Evolutionary conservation across 805 yeast genomes (phyloP).

Genomic region (Priceomyces fermenticarens): DNA sequence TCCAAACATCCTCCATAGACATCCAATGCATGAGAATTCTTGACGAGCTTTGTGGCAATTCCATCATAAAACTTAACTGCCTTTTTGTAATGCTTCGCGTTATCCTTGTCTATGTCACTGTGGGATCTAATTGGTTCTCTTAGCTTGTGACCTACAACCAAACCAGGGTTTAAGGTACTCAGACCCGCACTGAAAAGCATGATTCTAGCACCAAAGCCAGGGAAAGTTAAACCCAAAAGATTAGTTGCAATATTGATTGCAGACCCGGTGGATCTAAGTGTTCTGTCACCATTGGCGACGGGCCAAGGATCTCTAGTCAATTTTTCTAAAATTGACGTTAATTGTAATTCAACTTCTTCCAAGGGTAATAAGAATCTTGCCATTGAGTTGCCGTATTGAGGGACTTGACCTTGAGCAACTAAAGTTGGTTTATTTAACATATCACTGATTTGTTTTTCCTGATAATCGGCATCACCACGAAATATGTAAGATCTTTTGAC

Average conservation of each 20-base stretch:
- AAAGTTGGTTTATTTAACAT: conserved; percentile 41
- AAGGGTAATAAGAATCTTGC: conserved; percentile 72
- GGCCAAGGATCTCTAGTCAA: conserved; percentile 87
- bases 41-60: conserved; percentile 63
- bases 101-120: conserved; percentile 89
- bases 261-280: conserved; percentile 89
- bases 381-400: conserved; percentile 30
- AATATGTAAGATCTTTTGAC: conserved; percentile 77
- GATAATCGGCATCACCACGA: conserved; percentile 85
- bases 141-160: conserved; percentile 85
- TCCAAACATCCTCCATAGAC: conserved; percentile 94
- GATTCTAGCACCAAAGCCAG: conserved; percentile 84
- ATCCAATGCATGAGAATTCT: conserved; percentile 80
- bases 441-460: conserved; percentile 61
- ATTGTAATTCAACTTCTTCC: conserved; percentile 76
- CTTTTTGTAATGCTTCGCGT: conserved; percentile 81
- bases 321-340: conserved; percentile 75
- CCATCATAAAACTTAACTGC: conserved; percentile 79
- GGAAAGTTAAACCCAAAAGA: conserved; percentile 75
- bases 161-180: conserved; percentile 91
- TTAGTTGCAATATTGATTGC: conserved; percentile 84
- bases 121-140: conserved; percentile 97
- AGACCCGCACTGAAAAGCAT: conserved; percentile 94
- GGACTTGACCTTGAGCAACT: conserved; percentile 21
- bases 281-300: conserved; percentile 76